These are phyloP conservation scores for Mortierella sp. DNA, from an alignment of 371 early-diverging fungal genomes.

Conservation along the genomic window DNA sequence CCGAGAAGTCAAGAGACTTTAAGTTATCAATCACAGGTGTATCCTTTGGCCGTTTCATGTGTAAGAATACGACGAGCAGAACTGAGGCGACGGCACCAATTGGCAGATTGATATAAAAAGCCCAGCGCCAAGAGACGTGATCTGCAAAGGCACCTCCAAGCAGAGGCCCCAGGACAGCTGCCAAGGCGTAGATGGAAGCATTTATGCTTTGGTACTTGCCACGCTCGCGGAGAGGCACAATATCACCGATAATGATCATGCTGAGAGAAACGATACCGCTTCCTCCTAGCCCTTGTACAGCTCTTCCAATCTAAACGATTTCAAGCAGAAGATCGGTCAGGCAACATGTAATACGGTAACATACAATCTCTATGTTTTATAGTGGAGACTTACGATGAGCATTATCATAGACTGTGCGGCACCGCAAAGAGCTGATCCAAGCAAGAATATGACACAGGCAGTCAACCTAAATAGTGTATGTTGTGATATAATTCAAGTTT, in stretches of 20 bases:
- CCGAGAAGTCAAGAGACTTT: conserved; percentile 42
- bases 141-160: conserved; percentile 63
- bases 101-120: conserved; percentile 61
- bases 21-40: conserved; percentile 58
- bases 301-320: conserved; percentile 60
- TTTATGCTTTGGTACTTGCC: conserved; percentile 61
- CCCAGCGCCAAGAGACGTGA: conserved; percentile 59
- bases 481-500: too few species aligned
- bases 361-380: conserved; percentile 46
- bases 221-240: conserved; percentile 59
- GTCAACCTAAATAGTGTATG: conserved; percentile 36
- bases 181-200: conserved; percentile 57
- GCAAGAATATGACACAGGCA: conserved; percentile 66
- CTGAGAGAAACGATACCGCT: conserved; percentile 62
- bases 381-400: conserved; percentile 65
- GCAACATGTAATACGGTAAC: conserved; percentile 12
- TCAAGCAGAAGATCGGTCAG: not conserved
- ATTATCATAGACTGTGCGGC: conserved; percentile 59
- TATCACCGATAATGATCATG: conserved; percentile 60
- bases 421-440: conserved; percentile 77
- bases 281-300: conserved; percentile 75
- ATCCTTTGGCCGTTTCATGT: conserved; percentile 55
- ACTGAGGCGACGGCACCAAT: conserved; percentile 23
- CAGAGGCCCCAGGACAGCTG: conserved; percentile 61
- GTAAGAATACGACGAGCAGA: conserved; percentile 60